phyloP scores from a whole-genome alignment of 768 basidiomycete species.

The Macrocybe gigantea region DNA sequence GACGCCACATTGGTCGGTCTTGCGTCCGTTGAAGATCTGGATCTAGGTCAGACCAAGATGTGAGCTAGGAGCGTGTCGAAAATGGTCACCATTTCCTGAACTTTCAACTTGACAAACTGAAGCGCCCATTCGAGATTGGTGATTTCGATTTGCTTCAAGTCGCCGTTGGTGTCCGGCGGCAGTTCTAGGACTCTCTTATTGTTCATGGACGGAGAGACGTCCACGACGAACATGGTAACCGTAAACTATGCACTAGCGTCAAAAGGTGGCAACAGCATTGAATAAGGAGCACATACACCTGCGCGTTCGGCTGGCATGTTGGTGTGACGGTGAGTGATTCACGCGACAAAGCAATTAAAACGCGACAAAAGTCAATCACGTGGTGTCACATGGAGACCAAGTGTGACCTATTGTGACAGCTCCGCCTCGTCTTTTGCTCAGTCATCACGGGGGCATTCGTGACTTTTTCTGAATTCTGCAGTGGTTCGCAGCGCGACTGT shows the following conservation, averaged over 20 bases:
- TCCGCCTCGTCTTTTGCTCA: conserved; percentile 3
- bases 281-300: conserved; percentile 44
- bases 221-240: conserved; percentile 85
- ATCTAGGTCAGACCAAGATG: conserved; percentile 2
- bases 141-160: conserved; percentile 48
- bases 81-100: conserved; percentile 80
- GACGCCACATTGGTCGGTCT: conserved; percentile 93
- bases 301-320: conserved; percentile 76
- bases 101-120: conserved; percentile 84
- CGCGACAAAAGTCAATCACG: not conserved
- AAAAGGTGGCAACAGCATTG: no score
- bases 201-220: conserved; percentile 85
- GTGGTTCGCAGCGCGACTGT: conserved; percentile 6
- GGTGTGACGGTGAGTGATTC: conserved; percentile 14
- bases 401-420: conserved; percentile 15
- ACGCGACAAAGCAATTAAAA: conserved; percentile 27
- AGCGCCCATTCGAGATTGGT: conserved; percentile 78
- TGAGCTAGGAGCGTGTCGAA: not conserved
- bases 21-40: conserved; percentile 86
- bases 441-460: conserved; percentile 22
- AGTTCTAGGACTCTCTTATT: conserved; percentile 51
- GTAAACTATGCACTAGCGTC: conserved; percentile 49
- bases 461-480: conserved; percentile 28
- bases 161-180: conserved; percentile 45
- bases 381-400: conserved; percentile 14